These are phyloP conservation scores for Pythium dissimile DNA, from an alignment of 352 stramenopile genomes.

Conservation along the genomic window DNA sequence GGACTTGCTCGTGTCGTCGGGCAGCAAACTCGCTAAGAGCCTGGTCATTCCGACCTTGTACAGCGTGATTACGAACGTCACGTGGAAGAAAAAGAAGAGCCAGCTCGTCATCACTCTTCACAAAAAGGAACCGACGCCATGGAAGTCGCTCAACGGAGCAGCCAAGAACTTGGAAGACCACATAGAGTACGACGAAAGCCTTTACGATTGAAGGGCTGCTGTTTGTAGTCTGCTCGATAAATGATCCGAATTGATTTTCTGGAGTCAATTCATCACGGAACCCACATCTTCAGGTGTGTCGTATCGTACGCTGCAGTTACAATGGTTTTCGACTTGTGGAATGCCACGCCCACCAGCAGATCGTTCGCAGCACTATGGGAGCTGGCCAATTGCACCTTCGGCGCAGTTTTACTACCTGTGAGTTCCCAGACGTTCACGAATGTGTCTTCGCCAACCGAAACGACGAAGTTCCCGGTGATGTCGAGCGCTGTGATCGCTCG, in stretches of 20 bases:
- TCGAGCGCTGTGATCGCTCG: constrained; percentile 67
- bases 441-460: constrained; percentile 70
- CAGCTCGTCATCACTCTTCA: constrained; percentile 65
- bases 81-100: constrained; percentile 56
- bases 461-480: constrained; percentile 40
- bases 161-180: constrained; percentile 81
- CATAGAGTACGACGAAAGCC: constrained; percentile 81
- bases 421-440: constrained; percentile 82
- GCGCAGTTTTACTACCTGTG: constrained; percentile 13
- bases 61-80: constrained; percentile 56
- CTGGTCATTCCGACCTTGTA: constrained; percentile 75
- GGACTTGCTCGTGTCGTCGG: constrained; percentile 43
- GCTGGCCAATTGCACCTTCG: constrained; percentile 47
- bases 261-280: constrained; percentile 35
- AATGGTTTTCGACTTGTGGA: constrained; percentile 42
- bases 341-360: constrained; percentile 54
- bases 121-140: constrained; percentile 53
- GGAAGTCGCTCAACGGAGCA: constrained; percentile 79
- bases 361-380: constrained; percentile 64
- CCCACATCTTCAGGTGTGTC: constrained; percentile 67
- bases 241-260: neutral
- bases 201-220: constrained; percentile 57
- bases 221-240: neutral
- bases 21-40: constrained; percentile 46
- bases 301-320: constrained; percentile 66